phyloP scores from a whole-genome alignment of 202 grass and related monocot species.

The Elaeis oleifera region DNA sequence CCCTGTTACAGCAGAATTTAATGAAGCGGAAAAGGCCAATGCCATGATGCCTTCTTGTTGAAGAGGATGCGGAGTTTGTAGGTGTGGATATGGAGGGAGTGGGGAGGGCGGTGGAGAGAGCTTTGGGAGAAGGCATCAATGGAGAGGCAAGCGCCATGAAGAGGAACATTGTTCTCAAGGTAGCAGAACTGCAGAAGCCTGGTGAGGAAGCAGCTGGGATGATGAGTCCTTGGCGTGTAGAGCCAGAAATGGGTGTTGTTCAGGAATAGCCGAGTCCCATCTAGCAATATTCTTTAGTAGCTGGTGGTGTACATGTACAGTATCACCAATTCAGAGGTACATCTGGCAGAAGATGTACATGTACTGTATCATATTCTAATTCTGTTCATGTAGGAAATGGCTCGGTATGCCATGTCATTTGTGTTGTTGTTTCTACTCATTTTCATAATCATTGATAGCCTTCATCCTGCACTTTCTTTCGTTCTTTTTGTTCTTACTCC shows the following conservation, averaged over 20 bases:
- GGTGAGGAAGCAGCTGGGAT: constrained; percentile 10
- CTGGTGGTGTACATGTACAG: constrained; percentile 12
- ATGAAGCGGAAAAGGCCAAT: not conserved
- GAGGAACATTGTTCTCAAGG: constrained; percentile 10
- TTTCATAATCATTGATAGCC: not conserved
- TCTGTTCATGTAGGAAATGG: constrained; percentile 5
- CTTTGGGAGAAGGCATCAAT: not conserved
- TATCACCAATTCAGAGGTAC: constrained; percentile 6
- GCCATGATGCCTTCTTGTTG: not conserved
- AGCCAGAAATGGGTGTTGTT: constrained; percentile 23
- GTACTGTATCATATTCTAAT: not conserved
- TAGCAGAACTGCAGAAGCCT: constrained; percentile 1
- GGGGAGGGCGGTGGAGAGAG: not conserved
- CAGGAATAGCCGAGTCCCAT: constrained; percentile 12
- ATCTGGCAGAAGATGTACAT: constrained; percentile 4
- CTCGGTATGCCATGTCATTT: not conserved
- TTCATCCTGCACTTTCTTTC: not conserved
- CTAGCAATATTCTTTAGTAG: not conserved
- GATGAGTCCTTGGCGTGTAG: constrained; percentile 14
- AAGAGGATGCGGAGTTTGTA: constrained; percentile 28
- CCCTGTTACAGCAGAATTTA: not conserved
- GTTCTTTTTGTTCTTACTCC: too few species aligned
- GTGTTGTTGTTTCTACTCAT: not conserved
- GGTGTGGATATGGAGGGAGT: constrained; percentile 20
- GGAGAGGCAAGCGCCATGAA: constrained; percentile 6